Conservation (phyloP, 768 basidiomycete genomes). For the Suillus ampliporus region DNA sequence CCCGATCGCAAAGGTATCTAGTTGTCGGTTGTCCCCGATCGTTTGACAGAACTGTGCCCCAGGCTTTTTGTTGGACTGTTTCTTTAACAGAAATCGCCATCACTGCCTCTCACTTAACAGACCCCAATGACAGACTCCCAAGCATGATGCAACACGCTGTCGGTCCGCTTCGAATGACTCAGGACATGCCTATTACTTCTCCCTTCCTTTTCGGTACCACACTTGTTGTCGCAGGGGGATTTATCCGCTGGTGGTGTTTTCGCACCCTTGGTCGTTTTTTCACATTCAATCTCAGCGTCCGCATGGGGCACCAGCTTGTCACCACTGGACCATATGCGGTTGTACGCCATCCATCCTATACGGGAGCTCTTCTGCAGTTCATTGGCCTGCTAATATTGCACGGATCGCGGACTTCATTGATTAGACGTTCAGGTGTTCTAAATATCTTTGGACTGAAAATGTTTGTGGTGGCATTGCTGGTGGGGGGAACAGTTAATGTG, state of each 20-base stretch:
- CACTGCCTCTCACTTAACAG: background rate
- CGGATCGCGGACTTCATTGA: slow-evolving; percentile 12
- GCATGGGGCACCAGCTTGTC: slow-evolving; percentile 16
- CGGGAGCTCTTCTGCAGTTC: slow-evolving; percentile 13
- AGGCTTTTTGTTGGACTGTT: background rate
- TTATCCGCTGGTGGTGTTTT: slow-evolving; percentile 42
- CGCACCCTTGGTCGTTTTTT: slow-evolving; percentile 42
- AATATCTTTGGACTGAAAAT: background rate
- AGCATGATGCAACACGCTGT: background rate
- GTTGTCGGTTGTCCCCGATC: background rate
- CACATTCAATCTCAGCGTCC: slow-evolving; percentile 44
- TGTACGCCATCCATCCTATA: slow-evolving; percentile 22
- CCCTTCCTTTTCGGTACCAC: slow-evolving; percentile 22
- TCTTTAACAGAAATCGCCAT: background rate
- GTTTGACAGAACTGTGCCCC: background rate
- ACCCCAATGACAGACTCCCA: background rate
- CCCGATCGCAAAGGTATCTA: background rate
- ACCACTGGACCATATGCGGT: slow-evolving; percentile 20
- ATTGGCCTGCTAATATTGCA: slow-evolving; percentile 1
- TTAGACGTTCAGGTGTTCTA: slow-evolving; percentile 8
- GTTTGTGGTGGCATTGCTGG: background rate
- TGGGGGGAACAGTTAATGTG: background rate
- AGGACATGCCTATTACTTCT: slow-evolving; percentile 9
- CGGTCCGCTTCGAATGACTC: background rate
- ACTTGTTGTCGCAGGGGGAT: slow-evolving; percentile 30